These are phyloP conservation scores for Calophaca sinica DNA, from an alignment of 306 rosid species.

Conservation along the genomic window DNA sequence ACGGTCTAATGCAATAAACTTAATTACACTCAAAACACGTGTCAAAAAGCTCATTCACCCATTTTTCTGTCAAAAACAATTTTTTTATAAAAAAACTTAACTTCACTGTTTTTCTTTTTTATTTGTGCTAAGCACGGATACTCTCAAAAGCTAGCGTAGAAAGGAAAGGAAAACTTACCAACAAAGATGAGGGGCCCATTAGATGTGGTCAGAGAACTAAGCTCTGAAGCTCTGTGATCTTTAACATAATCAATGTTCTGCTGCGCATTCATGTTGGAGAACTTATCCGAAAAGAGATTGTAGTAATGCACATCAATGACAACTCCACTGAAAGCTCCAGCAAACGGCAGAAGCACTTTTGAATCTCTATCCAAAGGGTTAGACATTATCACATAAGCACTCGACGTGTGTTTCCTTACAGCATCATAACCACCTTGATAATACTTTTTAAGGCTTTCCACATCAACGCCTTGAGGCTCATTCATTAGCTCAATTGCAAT, in stretches of 20 bases:
- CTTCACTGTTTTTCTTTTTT: too few relatives aligned
- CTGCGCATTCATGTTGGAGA: slow-evolving; percentile 52
- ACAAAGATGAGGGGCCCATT: slow-evolving; percentile 69
- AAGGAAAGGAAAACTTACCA: slow-evolving; percentile 44
- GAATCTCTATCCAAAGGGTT: slow-evolving; percentile 53
- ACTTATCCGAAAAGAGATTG: slow-evolving; percentile 48
- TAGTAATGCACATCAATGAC: slow-evolving; percentile 74
- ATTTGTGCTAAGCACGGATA: too few relatives aligned
- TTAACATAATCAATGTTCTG: slow-evolving; percentile 54
- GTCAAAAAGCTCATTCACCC: too few relatives aligned
- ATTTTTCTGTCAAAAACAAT: too few relatives aligned
- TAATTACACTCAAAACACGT: too few relatives aligned
- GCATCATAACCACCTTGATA: slow-evolving; percentile 62
- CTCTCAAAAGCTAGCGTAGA: too few relatives aligned
- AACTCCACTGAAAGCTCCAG: slow-evolving; percentile 41
- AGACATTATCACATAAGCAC: slow-evolving; percentile 64
- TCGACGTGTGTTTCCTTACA: slow-evolving; percentile 51
- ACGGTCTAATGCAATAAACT: too few relatives aligned
- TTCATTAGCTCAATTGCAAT: slow-evolving; percentile 67
- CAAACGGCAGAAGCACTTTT: slow-evolving; percentile 59
- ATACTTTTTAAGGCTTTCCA: slow-evolving; percentile 52
- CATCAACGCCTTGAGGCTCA: slow-evolving; percentile 60
- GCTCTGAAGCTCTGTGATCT: slow-evolving; percentile 56
- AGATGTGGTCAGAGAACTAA: slow-evolving; percentile 48
- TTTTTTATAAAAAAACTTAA: too few relatives aligned